Evolutionary conservation across 1,284 basidiomycete species (phyloP).

Genomic region (Ganoderma multipileum): DNA sequence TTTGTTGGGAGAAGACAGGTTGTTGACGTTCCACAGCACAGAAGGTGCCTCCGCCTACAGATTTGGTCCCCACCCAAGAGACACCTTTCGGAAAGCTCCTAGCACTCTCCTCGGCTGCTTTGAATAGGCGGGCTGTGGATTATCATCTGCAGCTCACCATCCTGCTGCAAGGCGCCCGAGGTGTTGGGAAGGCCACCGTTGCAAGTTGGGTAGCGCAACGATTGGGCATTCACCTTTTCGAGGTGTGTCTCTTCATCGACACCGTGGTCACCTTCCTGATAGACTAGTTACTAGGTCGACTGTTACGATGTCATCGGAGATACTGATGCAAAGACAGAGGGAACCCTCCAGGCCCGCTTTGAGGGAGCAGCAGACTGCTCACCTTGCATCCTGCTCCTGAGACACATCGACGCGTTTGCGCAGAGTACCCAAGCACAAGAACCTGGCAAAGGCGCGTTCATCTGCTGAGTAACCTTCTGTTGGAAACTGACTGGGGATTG

Average conservation of each 20-base stretch:
- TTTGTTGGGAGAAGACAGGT: neutral
- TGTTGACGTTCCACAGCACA: constrained; percentile 10
- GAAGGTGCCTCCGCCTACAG: constrained; percentile 33
- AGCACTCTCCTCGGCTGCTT: constrained; percentile 60
- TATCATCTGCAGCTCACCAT: constrained; percentile 72
- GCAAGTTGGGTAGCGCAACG: constrained; percentile 63
- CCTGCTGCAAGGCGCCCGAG: constrained; percentile 77
- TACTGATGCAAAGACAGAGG: constrained; percentile 82
- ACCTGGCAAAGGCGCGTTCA: constrained; percentile 66
- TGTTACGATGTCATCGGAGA: constrained; percentile 90
- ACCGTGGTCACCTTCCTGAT: neutral
- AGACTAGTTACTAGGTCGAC: constrained; percentile 64
- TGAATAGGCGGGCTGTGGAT: constrained; percentile 58
- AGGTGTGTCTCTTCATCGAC: constrained; percentile 55
- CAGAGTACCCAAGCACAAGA: constrained; percentile 74
- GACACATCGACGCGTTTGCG: constrained; percentile 86
- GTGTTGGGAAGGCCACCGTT: constrained; percentile 77
- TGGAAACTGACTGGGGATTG: neutral
- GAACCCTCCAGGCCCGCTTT: constrained; percentile 75
- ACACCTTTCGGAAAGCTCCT: constrained; percentile 52
- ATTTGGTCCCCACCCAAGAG: constrained; percentile 30
- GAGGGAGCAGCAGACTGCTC: constrained; percentile 84
- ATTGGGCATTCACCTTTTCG: constrained; percentile 81
- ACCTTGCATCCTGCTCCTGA: constrained; percentile 86
- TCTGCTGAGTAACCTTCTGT: neutral